phyloP scores from a whole-genome alignment of 148 eudicot species.

The Nepenthes gracilis region DNA sequence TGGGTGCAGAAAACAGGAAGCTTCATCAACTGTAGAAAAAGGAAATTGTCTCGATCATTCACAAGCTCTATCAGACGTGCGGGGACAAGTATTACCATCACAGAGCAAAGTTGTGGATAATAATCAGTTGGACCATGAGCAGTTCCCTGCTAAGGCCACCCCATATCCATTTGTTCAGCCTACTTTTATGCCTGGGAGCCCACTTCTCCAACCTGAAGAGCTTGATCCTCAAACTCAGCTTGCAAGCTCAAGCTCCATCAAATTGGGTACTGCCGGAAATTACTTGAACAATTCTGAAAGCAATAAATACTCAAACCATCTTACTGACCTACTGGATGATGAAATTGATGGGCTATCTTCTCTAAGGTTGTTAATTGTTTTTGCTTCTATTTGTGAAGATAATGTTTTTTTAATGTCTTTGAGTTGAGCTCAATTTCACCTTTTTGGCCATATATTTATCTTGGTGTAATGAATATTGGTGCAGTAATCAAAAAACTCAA shows the following conservation, averaged over 20 bases:
- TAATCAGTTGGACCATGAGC: constrained; percentile 37
- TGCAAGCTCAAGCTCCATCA: constrained; percentile 5
- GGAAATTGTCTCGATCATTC: constrained; percentile 19
- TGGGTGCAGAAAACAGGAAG: constrained; percentile 33
- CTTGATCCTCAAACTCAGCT: constrained; percentile 34
- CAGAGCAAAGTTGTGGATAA: constrained; percentile 12
- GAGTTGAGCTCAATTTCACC: not conserved
- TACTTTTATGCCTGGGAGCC: constrained; percentile 18
- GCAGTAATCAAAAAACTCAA: too few species aligned
- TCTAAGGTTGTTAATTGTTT: not conserved
- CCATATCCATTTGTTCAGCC: constrained; percentile 28
- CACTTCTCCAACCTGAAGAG: constrained; percentile 31
- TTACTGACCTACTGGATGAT: not conserved
- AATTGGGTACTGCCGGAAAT: not conserved
- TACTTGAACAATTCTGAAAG: constrained; percentile 7
- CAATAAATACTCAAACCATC: not conserved
- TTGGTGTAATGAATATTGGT: not conserved
- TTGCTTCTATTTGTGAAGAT: not conserved
- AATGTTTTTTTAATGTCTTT: not conserved
- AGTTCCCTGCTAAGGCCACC: constrained; percentile 26
- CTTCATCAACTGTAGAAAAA: constrained; percentile 16
- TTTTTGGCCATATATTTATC: not conserved
- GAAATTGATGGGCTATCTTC: not conserved
- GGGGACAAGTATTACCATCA: constrained; percentile 3
- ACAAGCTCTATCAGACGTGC: not conserved